Evolutionary conservation across 1,284 basidiomycete genomes (phyloP).

Genomic region (Tilletiopsis washingtonensis): DNA sequence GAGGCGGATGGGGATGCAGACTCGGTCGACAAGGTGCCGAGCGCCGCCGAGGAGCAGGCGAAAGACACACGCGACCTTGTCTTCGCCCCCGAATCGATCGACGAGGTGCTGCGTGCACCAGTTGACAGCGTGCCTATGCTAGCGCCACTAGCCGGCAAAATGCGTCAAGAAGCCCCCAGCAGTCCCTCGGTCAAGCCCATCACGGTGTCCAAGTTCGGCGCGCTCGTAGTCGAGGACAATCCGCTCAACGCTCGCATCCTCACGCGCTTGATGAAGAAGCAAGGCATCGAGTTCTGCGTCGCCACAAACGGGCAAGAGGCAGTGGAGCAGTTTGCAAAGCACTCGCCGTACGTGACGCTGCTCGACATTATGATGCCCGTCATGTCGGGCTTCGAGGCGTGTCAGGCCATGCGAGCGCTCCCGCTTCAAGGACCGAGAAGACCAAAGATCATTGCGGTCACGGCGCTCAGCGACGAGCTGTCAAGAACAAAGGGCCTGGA

Average conservation of each 20-base stretch:
- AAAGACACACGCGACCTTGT: constrained; percentile 10
- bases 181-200: no score
- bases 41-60: neutral
- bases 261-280: constrained; percentile 19
- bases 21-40: constrained; percentile 8
- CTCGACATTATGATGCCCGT: constrained; percentile 42
- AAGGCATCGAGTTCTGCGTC: constrained; percentile 20
- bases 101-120: constrained; percentile 20
- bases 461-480: constrained; percentile 25
- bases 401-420: constrained; percentile 17
- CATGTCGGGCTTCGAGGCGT: constrained; percentile 35
- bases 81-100: constrained; percentile 11
- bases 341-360: constrained; percentile 23
- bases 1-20: neutral
- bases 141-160: neutral
- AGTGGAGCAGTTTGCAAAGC: constrained; percentile 17
- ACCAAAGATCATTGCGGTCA: constrained; percentile 25
- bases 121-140: neutral
- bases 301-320: constrained; percentile 30
- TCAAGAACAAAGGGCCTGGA: constrained; percentile 23
- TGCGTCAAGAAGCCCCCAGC: no score
- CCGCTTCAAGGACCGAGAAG: constrained; percentile 2
- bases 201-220: no score
- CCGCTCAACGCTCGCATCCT: constrained; percentile 35
- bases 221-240: constrained; percentile 41